Evolutionary conservation across 768 basidiomycete species (phyloP).

Genomic region (Pleurotus djamor): DNA sequence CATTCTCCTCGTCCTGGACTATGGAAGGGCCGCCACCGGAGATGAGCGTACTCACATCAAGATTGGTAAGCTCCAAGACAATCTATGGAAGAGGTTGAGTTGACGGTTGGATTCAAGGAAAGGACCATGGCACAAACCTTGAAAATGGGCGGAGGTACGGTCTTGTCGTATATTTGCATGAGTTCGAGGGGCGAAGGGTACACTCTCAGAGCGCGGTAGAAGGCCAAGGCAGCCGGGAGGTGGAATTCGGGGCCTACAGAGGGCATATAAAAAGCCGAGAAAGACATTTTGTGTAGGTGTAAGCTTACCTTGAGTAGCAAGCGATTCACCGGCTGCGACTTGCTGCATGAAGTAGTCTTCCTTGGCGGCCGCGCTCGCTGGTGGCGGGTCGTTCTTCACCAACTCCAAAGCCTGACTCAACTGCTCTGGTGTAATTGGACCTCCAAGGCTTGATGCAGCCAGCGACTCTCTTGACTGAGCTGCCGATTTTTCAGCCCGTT

Average conservation of each 20-base stretch:
- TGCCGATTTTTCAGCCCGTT: conserved; percentile 73
- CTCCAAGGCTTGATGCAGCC: conserved; percentile 20
- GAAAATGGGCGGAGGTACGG: conserved; percentile 78
- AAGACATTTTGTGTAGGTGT: background rate
- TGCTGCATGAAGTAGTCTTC: conserved; percentile 93
- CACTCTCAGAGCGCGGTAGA: conserved; percentile 91
- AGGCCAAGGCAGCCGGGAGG: conserved; percentile 81
- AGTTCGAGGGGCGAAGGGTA: conserved; percentile 96
- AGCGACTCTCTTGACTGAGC: conserved; percentile 47
- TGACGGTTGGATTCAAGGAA: background rate
- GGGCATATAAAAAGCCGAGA: too few relatives aligned
- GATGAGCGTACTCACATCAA: conserved; percentile 74
- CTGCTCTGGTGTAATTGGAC: conserved; percentile 42
- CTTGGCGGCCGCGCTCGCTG: conserved; percentile 67
- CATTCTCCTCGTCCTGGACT: conserved; percentile 44
- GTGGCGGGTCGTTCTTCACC: conserved; percentile 68
- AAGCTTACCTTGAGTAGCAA: conserved; percentile 70
- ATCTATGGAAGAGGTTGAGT: conserved; percentile 32
- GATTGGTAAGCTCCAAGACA: conserved; percentile 80
- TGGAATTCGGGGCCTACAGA: conserved; percentile 70
- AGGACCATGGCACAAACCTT: conserved; percentile 43
- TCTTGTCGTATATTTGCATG: conserved; percentile 92
- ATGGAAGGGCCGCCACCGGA: conserved; percentile 13
- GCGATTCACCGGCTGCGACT: conserved; percentile 83
- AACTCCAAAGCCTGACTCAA: conserved; percentile 63